A percentile compares a stretch with the other conserved stretches of the same genome.
These are phyloP conservation scores for Corylus americana DNA, from an alignment of 306 rosid species.

Conservation along the genomic window DNA sequence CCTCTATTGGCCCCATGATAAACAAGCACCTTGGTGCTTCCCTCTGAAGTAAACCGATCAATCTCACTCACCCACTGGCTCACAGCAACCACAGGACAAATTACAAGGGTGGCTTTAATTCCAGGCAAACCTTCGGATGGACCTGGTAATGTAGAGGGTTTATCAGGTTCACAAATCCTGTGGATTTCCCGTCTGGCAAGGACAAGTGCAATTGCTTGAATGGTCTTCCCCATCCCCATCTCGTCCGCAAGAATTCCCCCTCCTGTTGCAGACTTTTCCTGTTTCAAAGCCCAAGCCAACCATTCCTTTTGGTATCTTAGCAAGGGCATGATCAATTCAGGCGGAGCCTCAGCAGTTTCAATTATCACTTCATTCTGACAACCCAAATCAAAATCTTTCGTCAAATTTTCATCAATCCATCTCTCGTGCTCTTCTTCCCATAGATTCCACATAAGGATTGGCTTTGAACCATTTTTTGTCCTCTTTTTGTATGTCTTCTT, in stretches of 20 bases:
- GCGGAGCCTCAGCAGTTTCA: conserved; percentile 68
- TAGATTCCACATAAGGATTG: conserved; percentile 53
- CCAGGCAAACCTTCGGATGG: conserved; percentile 49
- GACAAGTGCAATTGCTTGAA: conserved; percentile 94
- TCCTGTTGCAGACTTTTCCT: conserved; percentile 57
- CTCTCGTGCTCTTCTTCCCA: conserved; percentile 68
- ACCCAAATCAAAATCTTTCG: conserved; percentile 42
- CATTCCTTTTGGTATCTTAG: conserved; percentile 92
- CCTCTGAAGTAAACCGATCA: conserved; percentile 67
- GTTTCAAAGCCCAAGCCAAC: conserved; percentile 88
- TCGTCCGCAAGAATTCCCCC: conserved; percentile 99
- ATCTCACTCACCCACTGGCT: conserved; percentile 88
- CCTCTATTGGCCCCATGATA: conserved; percentile 83
- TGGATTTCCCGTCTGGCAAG: conserved; percentile 65
- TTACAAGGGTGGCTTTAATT: conserved; percentile 73
- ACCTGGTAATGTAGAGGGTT: conserved; percentile 33
- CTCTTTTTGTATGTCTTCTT: conserved; percentile 29
- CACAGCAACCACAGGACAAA: conserved; percentile 91
- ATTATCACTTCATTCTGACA: conserved; percentile 50
- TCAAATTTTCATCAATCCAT: conserved; percentile 63
- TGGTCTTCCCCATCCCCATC: conserved; percentile 99
- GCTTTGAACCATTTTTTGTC: conserved; percentile 30
- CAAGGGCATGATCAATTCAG: conserved; percentile 67
- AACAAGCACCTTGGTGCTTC: conserved; percentile 75
- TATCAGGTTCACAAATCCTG: conserved; percentile 36